Percentiles rank a stretch among this genome's conserved stretches.
phyloP scores from a whole-genome alignment of 2,329 filamentous ascomycete genomes.

The Verticillium dahliae region DNA sequence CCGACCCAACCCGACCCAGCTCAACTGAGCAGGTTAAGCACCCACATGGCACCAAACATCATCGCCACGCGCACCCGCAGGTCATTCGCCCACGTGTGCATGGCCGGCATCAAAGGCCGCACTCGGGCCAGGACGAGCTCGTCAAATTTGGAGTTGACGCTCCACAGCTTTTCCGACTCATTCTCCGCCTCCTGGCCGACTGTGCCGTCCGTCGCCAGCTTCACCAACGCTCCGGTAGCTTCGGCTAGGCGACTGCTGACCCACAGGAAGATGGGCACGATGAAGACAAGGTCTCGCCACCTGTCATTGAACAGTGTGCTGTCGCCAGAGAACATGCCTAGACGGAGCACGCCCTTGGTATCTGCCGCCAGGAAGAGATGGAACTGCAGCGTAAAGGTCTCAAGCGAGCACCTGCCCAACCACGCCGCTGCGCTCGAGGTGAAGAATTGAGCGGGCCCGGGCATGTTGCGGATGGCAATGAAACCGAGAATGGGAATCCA shows the following conservation, averaged over 20 bases:
- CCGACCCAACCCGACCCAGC: not conserved
- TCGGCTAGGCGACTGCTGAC: slow-evolving; percentile 18
- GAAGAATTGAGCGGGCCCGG: slow-evolving; percentile 8
- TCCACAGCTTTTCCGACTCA: not conserved
- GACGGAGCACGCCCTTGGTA: not conserved
- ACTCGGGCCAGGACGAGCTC: not conserved
- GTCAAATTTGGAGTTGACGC: not conserved
- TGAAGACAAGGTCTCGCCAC: slow-evolving; percentile 16
- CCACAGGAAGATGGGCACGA: slow-evolving; percentile 21
- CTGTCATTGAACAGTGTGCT: slow-evolving; percentile 16
- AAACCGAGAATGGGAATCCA: slow-evolving; percentile 46
- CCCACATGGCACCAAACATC: not conserved
- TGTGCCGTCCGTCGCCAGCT: slow-evolving; percentile 10
- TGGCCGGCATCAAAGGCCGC: not conserved
- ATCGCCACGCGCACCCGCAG: not conserved
- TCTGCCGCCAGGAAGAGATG: slow-evolving; percentile 52
- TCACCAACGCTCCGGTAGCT: slow-evolving; percentile 16
- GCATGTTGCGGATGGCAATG: slow-evolving; percentile 41
- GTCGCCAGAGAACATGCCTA: slow-evolving; percentile 13
- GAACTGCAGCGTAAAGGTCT: slow-evolving; percentile 53
- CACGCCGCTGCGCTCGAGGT: slow-evolving; percentile 36
- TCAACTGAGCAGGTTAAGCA: not conserved
- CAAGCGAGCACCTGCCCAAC: slow-evolving; percentile 50
- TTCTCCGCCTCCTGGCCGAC: not conserved
- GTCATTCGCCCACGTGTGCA: not conserved